phyloP scores from a whole-genome alignment of 441 rosid genomes.

The Hypseocharis bilobata region DNA sequence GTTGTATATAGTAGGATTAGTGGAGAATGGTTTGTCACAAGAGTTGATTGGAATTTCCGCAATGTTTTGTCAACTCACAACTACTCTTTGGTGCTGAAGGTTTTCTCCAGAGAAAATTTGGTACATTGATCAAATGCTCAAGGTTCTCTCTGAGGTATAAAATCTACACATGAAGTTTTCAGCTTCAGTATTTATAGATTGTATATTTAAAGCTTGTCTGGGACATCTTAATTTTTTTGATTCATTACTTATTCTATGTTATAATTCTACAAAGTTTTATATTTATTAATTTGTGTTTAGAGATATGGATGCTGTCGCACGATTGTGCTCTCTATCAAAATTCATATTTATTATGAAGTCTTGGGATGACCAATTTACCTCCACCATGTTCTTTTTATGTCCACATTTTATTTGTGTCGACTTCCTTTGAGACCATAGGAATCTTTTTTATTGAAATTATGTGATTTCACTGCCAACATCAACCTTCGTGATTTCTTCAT shows the following conservation, averaged over 20 bases:
- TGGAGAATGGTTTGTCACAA: conserved; percentile 1
- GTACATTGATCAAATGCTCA: conserved; percentile 99
- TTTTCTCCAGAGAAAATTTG: conserved; percentile 90
- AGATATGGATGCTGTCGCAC: conserved; percentile 1
- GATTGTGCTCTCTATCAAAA: not conserved
- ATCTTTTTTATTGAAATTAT: no score
- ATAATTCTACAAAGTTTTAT: conserved; percentile 3
- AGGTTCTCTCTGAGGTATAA: conserved; percentile 94
- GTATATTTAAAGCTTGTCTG: not conserved
- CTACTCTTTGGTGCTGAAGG: conserved; percentile 41
- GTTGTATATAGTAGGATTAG: conserved; percentile 1
- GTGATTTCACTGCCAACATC: no score
- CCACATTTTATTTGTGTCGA: no score
- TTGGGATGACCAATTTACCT: no score
- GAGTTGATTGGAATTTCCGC: conserved; percentile 6
- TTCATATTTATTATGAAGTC: no score
- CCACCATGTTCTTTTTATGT: no score
- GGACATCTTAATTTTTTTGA: conserved; percentile 8
- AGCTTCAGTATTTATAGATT: not conserved
- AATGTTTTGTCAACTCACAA: conserved; percentile 19
- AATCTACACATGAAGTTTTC: conserved; percentile 17
- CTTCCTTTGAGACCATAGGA: no score
- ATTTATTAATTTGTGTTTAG: not conserved
- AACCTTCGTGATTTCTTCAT: no score
- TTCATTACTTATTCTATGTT: not conserved